Conservation (phyloP, 2,329 filamentous ascomycete species). For the Falciphora oryzae region DNA sequence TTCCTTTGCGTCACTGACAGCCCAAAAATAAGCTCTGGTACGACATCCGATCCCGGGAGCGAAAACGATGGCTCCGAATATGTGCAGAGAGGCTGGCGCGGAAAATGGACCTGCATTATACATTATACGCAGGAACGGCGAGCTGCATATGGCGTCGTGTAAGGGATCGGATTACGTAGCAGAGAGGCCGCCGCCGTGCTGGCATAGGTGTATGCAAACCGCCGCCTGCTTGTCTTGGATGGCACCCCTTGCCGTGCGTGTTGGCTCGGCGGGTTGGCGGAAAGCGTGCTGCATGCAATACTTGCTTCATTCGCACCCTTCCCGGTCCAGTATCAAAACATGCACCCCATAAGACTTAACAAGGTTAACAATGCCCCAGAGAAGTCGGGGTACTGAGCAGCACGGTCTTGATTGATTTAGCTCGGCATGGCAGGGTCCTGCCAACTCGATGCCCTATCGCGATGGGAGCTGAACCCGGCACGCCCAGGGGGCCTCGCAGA, state of each 20-base stretch:
- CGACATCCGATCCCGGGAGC: not conserved
- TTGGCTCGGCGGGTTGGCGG: not conserved
- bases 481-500: not conserved
- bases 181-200: no score
- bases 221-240: not conserved
- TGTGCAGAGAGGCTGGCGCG: not conserved
- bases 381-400: not conserved
- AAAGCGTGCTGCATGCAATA: no score
- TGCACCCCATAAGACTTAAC: no score
- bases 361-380: not conserved
- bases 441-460: not conserved
- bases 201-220: not conserved
- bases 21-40: not conserved
- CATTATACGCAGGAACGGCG: not conserved
- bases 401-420: not conserved
- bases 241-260: not conserved
- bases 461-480: not conserved
- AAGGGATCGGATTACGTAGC: not conserved
- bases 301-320: not conserved
- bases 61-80: not conserved
- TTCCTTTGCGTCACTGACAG: no score
- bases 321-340: no score
- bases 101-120: not conserved
- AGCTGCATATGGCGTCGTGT: not conserved
- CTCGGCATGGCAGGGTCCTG: not conserved